Evolutionary conservation across 768 basidiomycete genomes (phyloP), one percentile per base, ranked within the genome.

Genomic region (Austroboletus festivus): DNA sequence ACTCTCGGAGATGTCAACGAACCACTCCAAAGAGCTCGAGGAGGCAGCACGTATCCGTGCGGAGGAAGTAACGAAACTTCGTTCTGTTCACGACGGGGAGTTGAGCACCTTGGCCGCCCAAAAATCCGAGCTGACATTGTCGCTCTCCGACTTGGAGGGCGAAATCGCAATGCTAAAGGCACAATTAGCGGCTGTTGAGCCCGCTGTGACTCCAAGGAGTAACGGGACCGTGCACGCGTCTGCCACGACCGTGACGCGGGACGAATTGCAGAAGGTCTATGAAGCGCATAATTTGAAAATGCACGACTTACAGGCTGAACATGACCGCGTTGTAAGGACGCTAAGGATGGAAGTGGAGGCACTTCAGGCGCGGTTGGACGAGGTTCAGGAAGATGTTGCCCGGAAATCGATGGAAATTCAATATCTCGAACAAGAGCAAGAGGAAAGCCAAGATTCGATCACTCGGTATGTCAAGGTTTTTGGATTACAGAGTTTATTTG

Each of bases 221-320:
- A 86, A 85, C 51, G 82, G 81, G 13, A 68, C 63, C 1, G 59
- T 66, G 19, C 62, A 68, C 35, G 58, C 64, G 18, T 64, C 71
- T 35, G 63, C 74, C 28, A 66, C 73, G 40, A 54, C 64, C 20
- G 80, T 89, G 8, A 79, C 87, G 30, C 84, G 82, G 56, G 89
- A 89, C 54, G 89, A 93, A 47, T 68, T 93, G 34, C 81, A 83
- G 62, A 79, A 75, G 59, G 68, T 89, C 60, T 86, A 93, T 54
- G 86, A 89, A 64, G 91, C 91, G 5, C 91, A 93, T 65, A 88
- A 86, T 62, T 73, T 85, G 53, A 92, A 86, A 71, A 63, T 93
- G 55, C 71, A 83, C 44, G 89, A 92, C 67, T 54, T 91, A 46
- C 74, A 85, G 62, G 82, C 83, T 15, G 79, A 78, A 19, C 80